These are phyloP conservation scores for Trichoderma atroviride DNA, from an alignment of 2,329 filamentous ascomycete species.

Conservation along the genomic window DNA sequence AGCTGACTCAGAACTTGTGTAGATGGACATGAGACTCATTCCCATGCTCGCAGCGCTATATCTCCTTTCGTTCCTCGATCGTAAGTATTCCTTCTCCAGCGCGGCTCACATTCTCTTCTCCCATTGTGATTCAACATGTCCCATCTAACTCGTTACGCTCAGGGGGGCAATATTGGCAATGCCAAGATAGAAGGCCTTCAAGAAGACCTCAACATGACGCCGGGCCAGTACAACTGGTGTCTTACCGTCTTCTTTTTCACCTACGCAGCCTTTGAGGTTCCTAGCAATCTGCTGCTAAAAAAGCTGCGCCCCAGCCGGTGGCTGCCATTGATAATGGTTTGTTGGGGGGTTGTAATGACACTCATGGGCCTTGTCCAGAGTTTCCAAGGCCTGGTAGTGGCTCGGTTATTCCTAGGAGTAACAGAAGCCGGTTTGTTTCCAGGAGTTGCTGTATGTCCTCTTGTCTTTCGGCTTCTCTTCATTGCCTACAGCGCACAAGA, in stretches of 20 bases:
- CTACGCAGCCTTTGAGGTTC: slow-evolving; percentile 73
- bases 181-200: slow-evolving; percentile 65
- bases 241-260: slow-evolving; percentile 76
- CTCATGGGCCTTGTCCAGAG: slow-evolving; percentile 57
- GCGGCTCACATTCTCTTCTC: not conserved
- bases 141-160: not conserved
- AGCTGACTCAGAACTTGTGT: slow-evolving; percentile 14
- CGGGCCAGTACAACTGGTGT: slow-evolving; percentile 71
- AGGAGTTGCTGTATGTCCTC: slow-evolving; percentile 55
- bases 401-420: slow-evolving; percentile 64
- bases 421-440: slow-evolving; percentile 69
- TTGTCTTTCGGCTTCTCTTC: not conserved
- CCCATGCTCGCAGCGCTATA: slow-evolving; percentile 70
- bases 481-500: too few relatives aligned
- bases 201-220: slow-evolving; percentile 58
- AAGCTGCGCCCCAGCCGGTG: slow-evolving; percentile 72
- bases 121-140: not conserved
- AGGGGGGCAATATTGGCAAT: slow-evolving; percentile 66
- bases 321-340: slow-evolving; percentile 74
- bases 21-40: slow-evolving; percentile 57
- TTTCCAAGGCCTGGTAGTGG: slow-evolving; percentile 50
- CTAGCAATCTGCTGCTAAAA: slow-evolving; percentile 80
- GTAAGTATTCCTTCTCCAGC: slow-evolving; percentile 35
- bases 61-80: slow-evolving; percentile 69
- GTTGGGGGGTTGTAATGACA: slow-evolving; percentile 55